Conservation (phyloP, 1,284 basidiomycete species). For the Ganoderma meredithae region DNA sequence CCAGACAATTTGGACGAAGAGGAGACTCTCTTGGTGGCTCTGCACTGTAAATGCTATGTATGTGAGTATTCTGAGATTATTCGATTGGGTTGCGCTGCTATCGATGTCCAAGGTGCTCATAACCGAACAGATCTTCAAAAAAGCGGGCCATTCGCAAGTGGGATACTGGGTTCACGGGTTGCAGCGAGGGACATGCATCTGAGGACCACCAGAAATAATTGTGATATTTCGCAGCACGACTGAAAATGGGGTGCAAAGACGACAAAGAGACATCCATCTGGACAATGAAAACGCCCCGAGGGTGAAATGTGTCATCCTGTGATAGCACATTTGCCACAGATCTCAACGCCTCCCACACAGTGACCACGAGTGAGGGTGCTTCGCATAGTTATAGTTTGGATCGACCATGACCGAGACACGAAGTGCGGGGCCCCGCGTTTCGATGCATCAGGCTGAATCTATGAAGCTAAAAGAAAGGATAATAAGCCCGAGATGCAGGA, state of each 20-base stretch:
- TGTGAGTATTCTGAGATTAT: too few species aligned
- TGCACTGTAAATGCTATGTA: too few species aligned
- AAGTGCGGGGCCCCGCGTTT: conserved; percentile 19
- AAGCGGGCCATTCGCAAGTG: too few species aligned
- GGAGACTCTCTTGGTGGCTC: too few species aligned
- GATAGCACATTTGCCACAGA: not conserved
- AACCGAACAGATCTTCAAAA: too few species aligned
- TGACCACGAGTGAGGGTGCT: not conserved
- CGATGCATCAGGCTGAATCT: conserved; percentile 1
- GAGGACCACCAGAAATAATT: too few species aligned
- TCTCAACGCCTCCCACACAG: not conserved
- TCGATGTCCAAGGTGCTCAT: too few species aligned
- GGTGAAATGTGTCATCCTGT: not conserved
- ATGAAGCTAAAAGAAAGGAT: conserved; percentile 7
- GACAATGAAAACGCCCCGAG: not conserved
- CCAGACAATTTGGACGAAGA: too few species aligned
- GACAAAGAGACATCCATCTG: not conserved
- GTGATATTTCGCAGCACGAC: too few species aligned
- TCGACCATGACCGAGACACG: not conserved
- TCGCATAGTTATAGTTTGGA: not conserved
- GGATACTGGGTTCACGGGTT: too few species aligned
- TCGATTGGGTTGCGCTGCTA: too few species aligned
- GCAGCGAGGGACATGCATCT: too few species aligned
- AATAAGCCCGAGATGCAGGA: conserved; percentile 12
- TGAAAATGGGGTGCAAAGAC: not conserved